phyloP scores from a whole-genome alignment of 2,329 filamentous ascomycete species.

The Mollisia scopiformis region DNA sequence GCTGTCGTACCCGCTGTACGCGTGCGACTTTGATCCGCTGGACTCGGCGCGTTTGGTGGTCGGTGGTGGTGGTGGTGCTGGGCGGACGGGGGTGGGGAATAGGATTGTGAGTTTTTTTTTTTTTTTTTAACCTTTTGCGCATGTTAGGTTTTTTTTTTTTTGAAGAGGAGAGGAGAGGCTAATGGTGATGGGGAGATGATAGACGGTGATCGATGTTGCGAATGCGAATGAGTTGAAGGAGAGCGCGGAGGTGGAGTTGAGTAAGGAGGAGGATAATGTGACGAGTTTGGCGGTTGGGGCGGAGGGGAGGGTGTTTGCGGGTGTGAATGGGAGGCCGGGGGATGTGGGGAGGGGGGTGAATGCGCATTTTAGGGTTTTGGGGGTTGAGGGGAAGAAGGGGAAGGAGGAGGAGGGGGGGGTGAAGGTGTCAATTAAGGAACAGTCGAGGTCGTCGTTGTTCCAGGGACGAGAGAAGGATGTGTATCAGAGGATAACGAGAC shows the following conservation, averaged over 20 bases:
- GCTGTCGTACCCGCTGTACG: constrained; percentile 83
- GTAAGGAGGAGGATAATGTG: constrained; percentile 85
- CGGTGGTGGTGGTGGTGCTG: constrained; percentile 84
- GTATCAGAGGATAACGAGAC: constrained; percentile 62
- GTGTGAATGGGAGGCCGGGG: constrained; percentile 79
- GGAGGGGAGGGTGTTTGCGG: constrained; percentile 66
- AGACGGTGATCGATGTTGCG: constrained; percentile 38
- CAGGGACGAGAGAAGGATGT: constrained; percentile 49
- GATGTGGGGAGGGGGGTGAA: constrained; percentile 79
- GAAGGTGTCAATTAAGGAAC: constrained; percentile 49
- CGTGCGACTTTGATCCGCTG: constrained; percentile 84
- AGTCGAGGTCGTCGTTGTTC: constrained; percentile 57
- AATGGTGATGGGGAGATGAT: too few relatives aligned
- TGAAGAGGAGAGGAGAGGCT: too few relatives aligned
- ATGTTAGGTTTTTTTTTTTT: too few relatives aligned
- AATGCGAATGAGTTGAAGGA: constrained; percentile 50
- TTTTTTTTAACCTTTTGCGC: too few relatives aligned
- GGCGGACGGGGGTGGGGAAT: constrained; percentile 81
- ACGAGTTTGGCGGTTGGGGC: constrained; percentile 76
- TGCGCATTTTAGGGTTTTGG: constrained; percentile 79
- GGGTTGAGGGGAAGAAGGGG: constrained; percentile 45
- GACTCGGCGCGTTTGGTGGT: constrained; percentile 78
- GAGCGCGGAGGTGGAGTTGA: constrained; percentile 75
- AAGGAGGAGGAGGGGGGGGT: constrained; percentile 45
- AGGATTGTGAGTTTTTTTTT: constrained; percentile 74